Conservation (phyloP, 2,329 filamentous ascomycete species). For the Beauveria asiatica region DNA sequence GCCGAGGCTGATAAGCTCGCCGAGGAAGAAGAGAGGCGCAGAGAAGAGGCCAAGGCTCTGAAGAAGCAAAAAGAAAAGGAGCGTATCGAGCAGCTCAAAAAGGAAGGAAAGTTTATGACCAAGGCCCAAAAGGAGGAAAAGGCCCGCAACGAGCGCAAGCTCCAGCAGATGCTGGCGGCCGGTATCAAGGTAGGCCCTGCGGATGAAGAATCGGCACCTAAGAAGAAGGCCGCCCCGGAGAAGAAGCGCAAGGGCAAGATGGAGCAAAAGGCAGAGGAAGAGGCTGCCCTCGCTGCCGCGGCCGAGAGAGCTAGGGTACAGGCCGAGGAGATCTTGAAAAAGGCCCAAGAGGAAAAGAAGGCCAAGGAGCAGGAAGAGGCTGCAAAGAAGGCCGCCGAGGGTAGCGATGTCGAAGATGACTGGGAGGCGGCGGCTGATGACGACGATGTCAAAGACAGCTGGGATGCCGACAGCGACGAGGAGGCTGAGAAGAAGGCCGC, state of each 20-base stretch:
- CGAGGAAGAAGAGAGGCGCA: constrained; percentile 60
- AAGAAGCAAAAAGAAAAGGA: constrained; percentile 86
- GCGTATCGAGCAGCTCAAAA: constrained; percentile 78
- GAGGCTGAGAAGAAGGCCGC: constrained; percentile 42
- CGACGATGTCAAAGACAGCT: constrained; percentile 82
- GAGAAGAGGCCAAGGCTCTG: constrained; percentile 62
- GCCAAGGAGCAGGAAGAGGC: constrained; percentile 47
- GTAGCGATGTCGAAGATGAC: constrained; percentile 65
- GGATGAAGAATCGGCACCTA: constrained; percentile 48
- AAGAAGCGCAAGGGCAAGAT: constrained; percentile 68
- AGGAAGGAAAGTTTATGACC: constrained; percentile 77
- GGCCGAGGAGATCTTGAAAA: constrained; percentile 58
- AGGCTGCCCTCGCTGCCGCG: constrained; percentile 68
- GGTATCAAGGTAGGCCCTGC: constrained; percentile 63
- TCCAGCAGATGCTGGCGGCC: constrained; percentile 78
- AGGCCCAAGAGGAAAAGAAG: constrained; percentile 53
- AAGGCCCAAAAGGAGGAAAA: constrained; percentile 81
- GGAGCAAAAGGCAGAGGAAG: constrained; percentile 62
- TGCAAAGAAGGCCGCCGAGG: constrained; percentile 45
- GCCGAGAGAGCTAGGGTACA: constrained; percentile 61
- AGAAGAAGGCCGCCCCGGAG: constrained; percentile 71
- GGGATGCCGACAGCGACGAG: constrained; percentile 79
- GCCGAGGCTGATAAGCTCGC: constrained; percentile 57
- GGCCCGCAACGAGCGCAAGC: constrained; percentile 66
- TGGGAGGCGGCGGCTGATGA: constrained; percentile 80